phyloP scores from a whole-genome alignment of 441 rosid genomes.

The Gossypium trilobum region DNA sequence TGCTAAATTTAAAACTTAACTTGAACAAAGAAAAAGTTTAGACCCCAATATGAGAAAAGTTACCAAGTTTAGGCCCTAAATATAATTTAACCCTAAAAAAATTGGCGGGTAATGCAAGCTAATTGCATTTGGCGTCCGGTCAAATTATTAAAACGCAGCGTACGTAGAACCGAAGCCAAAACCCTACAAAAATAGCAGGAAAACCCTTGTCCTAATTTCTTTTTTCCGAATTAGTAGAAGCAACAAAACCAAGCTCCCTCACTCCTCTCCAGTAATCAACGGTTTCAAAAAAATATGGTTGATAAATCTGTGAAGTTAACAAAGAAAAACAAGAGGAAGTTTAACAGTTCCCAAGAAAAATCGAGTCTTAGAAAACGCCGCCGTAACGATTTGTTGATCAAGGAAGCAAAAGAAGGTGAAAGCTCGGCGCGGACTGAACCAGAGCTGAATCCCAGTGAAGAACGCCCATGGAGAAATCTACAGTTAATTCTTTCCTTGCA shows the following conservation, averaged over 20 bases:
- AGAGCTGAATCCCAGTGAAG: conserved; percentile 23
- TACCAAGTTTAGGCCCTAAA: too few relatives aligned
- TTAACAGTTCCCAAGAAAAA: conserved; percentile 17
- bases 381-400: conserved; percentile 21
- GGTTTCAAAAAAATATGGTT: conserved; percentile 21
- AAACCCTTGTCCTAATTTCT: background rate
- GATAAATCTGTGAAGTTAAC: conserved; percentile 20
- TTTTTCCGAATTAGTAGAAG: background rate
- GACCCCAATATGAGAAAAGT: background rate
- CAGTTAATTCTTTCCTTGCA: conserved; percentile 54
- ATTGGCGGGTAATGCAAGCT: background rate
- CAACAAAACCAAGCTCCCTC: background rate
- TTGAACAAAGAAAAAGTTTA: background rate
- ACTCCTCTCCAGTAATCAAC: background rate
- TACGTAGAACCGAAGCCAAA: background rate
- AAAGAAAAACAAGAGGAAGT: conserved; percentile 38
- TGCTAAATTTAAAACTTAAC: background rate
- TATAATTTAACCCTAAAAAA: background rate
- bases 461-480: conserved; percentile 62
- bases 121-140: background rate
- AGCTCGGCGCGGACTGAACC: conserved; percentile 15
- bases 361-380: conserved; percentile 19
- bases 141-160: background rate
- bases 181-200: conserved; percentile 10
- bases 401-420: conserved; percentile 18